Conservation (phyloP, 768 basidiomycete genomes). For the Lactarius indigo region DNA sequence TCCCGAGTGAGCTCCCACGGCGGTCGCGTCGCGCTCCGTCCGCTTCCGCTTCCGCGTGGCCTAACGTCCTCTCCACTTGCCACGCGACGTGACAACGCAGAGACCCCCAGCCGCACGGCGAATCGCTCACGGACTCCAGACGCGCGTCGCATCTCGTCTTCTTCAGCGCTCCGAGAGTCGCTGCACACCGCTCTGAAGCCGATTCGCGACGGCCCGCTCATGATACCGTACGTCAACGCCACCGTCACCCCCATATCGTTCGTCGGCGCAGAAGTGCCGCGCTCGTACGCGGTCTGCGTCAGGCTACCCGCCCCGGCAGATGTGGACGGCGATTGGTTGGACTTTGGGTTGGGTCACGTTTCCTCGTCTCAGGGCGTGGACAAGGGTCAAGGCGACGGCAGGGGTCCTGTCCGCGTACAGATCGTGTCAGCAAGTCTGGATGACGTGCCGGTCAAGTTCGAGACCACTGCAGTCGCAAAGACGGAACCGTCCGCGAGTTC, state of each 20-base stretch:
- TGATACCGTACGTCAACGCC: constrained; percentile 57
- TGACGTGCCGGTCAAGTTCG: constrained; percentile 59
- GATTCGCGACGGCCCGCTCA: constrained; percentile 51
- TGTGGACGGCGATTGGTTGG: constrained; percentile 66
- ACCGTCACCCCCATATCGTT: constrained; percentile 50
- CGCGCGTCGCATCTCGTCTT: constrained; percentile 25
- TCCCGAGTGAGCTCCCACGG: constrained; percentile 62
- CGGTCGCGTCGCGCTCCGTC: constrained; percentile 53
- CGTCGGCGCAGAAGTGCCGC: constrained; percentile 30
- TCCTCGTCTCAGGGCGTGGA: constrained; percentile 26
- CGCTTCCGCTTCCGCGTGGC: constrained; percentile 33
- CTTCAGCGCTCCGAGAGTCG: constrained; percentile 29
- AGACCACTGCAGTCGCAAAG: constrained; percentile 44
- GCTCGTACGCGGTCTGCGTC: constrained; percentile 59
- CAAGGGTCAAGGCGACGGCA: constrained; percentile 21
- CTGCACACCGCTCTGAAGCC: constrained; percentile 34
- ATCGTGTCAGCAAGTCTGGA: constrained; percentile 60
- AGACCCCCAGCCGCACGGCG: constrained; percentile 23
- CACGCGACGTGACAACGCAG: constrained; percentile 23
- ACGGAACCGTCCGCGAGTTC: constrained; percentile 33
- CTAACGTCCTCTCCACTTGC: constrained; percentile 15
- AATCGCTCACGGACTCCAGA: constrained; percentile 29
- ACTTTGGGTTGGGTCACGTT: constrained; percentile 65
- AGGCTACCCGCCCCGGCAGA: constrained; percentile 53
- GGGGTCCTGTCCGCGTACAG: constrained; percentile 43